Base-by-base conservation (phyloP, 768 basidiomycete species). In the Xerocomus brunneocitrinus region DNA sequence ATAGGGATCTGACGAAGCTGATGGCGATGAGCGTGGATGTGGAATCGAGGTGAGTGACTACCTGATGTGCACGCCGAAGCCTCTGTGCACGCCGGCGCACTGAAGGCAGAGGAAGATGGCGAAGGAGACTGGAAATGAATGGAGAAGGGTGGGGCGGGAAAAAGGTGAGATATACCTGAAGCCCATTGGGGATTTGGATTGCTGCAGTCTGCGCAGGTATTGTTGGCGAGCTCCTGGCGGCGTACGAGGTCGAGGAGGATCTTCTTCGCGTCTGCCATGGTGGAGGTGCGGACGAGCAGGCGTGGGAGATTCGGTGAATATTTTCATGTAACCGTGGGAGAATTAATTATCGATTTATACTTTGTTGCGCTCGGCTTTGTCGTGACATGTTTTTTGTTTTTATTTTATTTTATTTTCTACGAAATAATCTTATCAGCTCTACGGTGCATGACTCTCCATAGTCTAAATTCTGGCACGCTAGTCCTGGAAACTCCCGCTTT, bases 101-200 rank as follows among this genome's bases (percentile, higher is more conserved):
- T 91, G 92, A 24, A 99, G 76, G 71, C 95, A 99, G 52, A 98
- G 80, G 67, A 95, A 95, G 52, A 92, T 78, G 35, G 91, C 89
- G 65, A 90, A 89, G 69, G 85, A 89, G 67, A 69, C 68, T 69
- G 58, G 10, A 31, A 9, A 24, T 7, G 38, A 8, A 34, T 52
- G 55, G 46, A 46, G 32, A n/a, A 12, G 31, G 24, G 28, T 51
- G 43, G 14, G 0, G 10, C 8, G 13, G 0, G 7, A 10, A 4
- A 9, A 35, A 13, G 45, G 40, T 2, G 1, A 16, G 30, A 19
- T 2, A 14, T 59, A 88, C 88, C 87, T 82, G 58, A 91, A n/a
- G 91, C 91, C 94, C 94, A 98, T 67, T 95, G 94, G 0, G 94
- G 94, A 64, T 91, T 90, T n/a, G 89, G 93, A 56, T 88, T 92